Percentiles rank a stretch among this genome's conserved stretches.
phyloP scores from a whole-genome alignment of 2,329 filamentous ascomycete genomes.

The Penicillium sclerotigenum region DNA sequence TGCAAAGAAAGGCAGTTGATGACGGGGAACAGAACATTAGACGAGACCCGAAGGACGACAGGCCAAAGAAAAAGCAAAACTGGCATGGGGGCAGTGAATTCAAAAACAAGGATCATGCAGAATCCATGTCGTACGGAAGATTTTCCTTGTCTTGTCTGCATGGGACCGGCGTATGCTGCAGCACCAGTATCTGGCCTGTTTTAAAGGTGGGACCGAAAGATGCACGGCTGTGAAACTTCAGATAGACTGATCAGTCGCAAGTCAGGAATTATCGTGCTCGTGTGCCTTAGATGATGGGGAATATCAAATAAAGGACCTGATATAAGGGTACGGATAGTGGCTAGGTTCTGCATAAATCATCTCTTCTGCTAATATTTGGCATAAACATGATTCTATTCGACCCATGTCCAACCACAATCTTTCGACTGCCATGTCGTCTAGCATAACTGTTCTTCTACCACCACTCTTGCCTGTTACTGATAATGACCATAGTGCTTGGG shows the following conservation, averaged over 20 bases:
- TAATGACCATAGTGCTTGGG: slow-evolving; percentile 12
- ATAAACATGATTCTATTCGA: not conserved
- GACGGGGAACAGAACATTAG: not conserved
- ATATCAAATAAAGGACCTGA: not conserved
- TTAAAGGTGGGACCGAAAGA: not conserved
- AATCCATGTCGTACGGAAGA: not conserved
- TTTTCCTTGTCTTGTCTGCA: not conserved
- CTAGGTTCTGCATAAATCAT: not conserved
- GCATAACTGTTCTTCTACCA: not conserved
- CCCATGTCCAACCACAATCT: not conserved
- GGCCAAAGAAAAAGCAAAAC: slow-evolving; percentile 6
- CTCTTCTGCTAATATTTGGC: not conserved
- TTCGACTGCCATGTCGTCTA: not conserved
- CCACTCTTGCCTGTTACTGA: slow-evolving; percentile 8
- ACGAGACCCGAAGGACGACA: not conserved
- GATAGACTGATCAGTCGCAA: not conserved
- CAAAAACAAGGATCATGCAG: not conserved
- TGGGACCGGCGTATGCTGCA: not conserved
- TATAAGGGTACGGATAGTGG: not conserved
- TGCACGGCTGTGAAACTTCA: slow-evolving; percentile 1
- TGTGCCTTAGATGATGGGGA: not conserved
- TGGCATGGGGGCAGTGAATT: not conserved
- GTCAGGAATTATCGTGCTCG: not conserved
- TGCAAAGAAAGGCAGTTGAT: not conserved
- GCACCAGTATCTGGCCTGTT: not conserved